Base-by-base conservation (phyloP, 192 early-diverging fungal genomes). In the Entophlyctis luteolus region DNA sequence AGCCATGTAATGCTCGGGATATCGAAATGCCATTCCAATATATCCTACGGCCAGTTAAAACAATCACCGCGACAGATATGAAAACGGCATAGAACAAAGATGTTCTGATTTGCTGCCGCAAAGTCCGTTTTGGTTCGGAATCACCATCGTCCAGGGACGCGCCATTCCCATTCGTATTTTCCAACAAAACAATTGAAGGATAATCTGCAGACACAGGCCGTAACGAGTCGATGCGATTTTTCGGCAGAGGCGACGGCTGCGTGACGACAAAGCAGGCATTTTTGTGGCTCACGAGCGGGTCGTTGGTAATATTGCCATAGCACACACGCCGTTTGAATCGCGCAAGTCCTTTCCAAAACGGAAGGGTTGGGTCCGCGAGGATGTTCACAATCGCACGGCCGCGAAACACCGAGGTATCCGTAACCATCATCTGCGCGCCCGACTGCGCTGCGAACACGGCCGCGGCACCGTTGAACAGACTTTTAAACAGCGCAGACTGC, bases 231-330 rank as follows among this genome's bases (percentile, higher is more conserved):
- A 66, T 32, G 14, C 12, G 14, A 4, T 45, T 18, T 25, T 32
- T 32, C 16, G 48, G 16, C 10, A 55, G 48, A 5, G 49, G 60
- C 34, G 18, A 36, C 32, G 48, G 62, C 4, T 67, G 14, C 25
- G 4, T 16, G n/a, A 34, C 4, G 25, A 50, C 10, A 20, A 16
- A 14, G 16, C 20, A 4, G 35, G 63, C 37, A 4, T 48, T 54
- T n/a, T 33, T 27, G 53, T 71, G 60, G 16, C 60, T 34, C n/a
- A 71, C 70, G 52, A 71, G 47, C 14, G 42, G 55, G 39, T 71
- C 70, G 62, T 63, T 65, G 2, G 18, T 22, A 29, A 71, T 27
- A 49, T 71, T 71, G 12, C 25, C 70, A 39, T 71, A 71, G 31
- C 38, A 2, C 6, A 52, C 42, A 18, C 70, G 18, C 48, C 22